Evolutionary conservation across 2,329 filamentous ascomycete genomes (phyloP).

Genomic region (Dryadomyces quercivorus): DNA sequence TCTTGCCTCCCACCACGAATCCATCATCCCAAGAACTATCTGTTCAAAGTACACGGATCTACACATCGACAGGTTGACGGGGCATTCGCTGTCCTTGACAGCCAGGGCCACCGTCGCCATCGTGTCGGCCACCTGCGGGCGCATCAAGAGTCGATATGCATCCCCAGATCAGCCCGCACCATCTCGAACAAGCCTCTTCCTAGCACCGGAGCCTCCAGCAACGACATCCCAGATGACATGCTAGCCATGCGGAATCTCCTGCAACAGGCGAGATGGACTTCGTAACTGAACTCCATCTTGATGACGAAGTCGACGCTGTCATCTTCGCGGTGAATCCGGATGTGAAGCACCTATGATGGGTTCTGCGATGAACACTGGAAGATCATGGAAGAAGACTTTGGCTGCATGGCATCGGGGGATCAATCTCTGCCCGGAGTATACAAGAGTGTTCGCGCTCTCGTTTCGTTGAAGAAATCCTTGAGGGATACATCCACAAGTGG

Average conservation of each 20-base stretch:
- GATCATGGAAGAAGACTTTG: neutral
- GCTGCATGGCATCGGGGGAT: neutral
- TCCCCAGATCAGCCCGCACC: neutral
- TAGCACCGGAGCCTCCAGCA: neutral
- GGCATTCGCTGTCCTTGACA: too few species aligned
- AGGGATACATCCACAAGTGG: neutral
- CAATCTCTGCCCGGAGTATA: neutral
- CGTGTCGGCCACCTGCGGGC: too few species aligned
- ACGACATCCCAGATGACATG: neutral
- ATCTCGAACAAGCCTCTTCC: neutral
- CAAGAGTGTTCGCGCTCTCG: neutral
- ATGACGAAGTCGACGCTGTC: neutral
- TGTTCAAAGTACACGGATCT: too few species aligned
- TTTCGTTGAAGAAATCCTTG: neutral
- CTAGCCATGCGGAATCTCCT: neutral
- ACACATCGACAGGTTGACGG: too few species aligned
- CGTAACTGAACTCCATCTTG: neutral
- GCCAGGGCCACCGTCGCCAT: too few species aligned
- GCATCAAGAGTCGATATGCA: too few species aligned
- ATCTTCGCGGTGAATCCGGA: neutral
- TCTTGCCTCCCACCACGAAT: too few species aligned
- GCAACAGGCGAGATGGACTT: neutral
- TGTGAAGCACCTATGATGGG: neutral
- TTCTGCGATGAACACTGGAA: neutral
- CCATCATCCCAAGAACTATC: too few species aligned